phyloP scores from a whole-genome alignment of 345 rosid species.

The Pugionium dolabratum region DNA sequence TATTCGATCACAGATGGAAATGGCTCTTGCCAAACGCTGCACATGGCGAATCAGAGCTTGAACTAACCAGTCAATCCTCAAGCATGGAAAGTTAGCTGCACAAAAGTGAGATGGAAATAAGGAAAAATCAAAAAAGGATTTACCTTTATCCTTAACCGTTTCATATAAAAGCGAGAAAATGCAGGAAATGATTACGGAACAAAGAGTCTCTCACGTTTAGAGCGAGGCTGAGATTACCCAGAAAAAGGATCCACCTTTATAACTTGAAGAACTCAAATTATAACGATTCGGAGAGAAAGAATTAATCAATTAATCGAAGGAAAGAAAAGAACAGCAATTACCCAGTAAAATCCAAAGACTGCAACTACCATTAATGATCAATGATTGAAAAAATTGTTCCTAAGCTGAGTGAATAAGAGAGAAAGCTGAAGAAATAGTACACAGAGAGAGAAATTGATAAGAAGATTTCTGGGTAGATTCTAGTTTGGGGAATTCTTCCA shows the following conservation, averaged over 20 bases:
- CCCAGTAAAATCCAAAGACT: no score
- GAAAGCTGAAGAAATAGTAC: no score
- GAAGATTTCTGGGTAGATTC: no score
- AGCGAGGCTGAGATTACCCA: slow-evolving; percentile 23
- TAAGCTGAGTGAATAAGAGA: no score
- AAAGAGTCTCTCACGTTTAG: slow-evolving; percentile 28
- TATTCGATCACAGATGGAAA: not conserved
- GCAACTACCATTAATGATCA: no score
- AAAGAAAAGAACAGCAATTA: no score
- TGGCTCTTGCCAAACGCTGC: not conserved
- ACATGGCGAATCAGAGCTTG: slow-evolving; percentile 2
- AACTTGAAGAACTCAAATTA: slow-evolving; percentile 22
- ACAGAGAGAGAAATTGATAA: no score
- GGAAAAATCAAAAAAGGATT: not conserved
- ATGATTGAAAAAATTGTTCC: no score
- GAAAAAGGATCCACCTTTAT: slow-evolving; percentile 25
- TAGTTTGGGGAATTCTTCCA: no score
- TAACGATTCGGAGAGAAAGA: not conserved
- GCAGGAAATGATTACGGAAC: not conserved
- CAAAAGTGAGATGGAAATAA: slow-evolving; percentile 1
- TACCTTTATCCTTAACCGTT: slow-evolving; percentile 8
- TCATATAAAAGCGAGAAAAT: slow-evolving; percentile 4
- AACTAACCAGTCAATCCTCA: slow-evolving; percentile 34
- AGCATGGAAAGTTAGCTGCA: slow-evolving; percentile 34
- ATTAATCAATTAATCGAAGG: not conserved